Evolutionary conservation across 2,329 filamentous ascomycete species (phyloP).

Genomic region (Aspergillus viridinutans): DNA sequence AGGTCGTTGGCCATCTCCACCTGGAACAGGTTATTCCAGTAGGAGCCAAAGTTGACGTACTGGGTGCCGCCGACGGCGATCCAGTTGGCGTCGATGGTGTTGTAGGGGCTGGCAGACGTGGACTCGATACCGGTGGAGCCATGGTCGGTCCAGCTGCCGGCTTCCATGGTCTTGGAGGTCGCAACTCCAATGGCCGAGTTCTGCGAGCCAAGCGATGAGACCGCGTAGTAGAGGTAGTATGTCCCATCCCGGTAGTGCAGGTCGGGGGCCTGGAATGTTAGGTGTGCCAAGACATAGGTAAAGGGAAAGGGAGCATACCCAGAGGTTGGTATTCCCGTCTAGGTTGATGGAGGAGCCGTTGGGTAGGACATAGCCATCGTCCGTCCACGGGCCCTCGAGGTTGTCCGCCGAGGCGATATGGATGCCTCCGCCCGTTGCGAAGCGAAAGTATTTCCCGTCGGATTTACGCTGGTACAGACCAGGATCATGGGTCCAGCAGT

Average conservation of each 20-base stretch:
- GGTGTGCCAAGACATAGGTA: not conserved
- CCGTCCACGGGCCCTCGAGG: slow-evolving; percentile 49
- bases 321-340: slow-evolving; percentile 45
- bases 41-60: slow-evolving; percentile 63
- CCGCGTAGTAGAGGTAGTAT: slow-evolving; percentile 64
- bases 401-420: slow-evolving; percentile 44
- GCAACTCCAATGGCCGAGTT: slow-evolving; percentile 59
- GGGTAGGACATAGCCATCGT: slow-evolving; percentile 44
- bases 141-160: slow-evolving; percentile 35
- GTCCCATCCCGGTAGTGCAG: slow-evolving; percentile 52
- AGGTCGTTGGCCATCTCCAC: slow-evolving; percentile 43
- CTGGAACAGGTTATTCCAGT: slow-evolving; percentile 64
- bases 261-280: slow-evolving; percentile 55
- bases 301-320: slow-evolving; percentile 33
- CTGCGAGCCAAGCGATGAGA: slow-evolving; percentile 58
- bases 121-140: slow-evolving; percentile 35
- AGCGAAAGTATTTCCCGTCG: slow-evolving; percentile 53
- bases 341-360: slow-evolving; percentile 42
- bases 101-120: slow-evolving; percentile 44
- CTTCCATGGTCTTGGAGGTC: slow-evolving; percentile 42
- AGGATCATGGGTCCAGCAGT: slow-evolving; percentile 46
- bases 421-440: slow-evolving; percentile 50
- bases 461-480: slow-evolving; percentile 44
- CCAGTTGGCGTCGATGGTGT: slow-evolving; percentile 59
- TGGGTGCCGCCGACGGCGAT: slow-evolving; percentile 41